Base-by-base conservation (phyloP, 495 filamentous ascomycete genomes). In the Cetradonia linearis region DNA sequence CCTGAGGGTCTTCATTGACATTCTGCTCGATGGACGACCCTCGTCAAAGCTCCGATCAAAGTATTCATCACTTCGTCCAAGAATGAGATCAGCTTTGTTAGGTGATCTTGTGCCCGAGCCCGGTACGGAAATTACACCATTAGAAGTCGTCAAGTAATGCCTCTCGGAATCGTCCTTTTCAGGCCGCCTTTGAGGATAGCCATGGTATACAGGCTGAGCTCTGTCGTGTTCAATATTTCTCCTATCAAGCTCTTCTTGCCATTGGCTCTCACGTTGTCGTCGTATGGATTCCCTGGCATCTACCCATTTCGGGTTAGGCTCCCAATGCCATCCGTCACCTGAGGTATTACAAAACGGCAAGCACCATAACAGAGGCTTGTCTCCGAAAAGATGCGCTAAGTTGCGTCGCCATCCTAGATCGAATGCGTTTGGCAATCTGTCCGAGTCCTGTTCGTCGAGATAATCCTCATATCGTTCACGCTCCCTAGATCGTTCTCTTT, bases 271-370 rank as follows among this genome's bases (percentile, higher is more conserved):
- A 18, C 87, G 74, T 62, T 83, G 78, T 5, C 71, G 55, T 2
- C 81, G 76, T 34, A 89, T 67, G 2, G 73, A 71, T 25, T 89
- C 84, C 44, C 82, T 77, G 4, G 84, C 85, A 28, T 81, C 83
- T 18, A 87, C 62, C 80, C 89, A 93, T 61, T 78, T 80, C 1
- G 74, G 71, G 60, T 83, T 95, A 1, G 90, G 80, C 67, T 95
- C 91, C 93, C 93, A 98, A 65, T 72, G 81, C 91, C 91, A 97
- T n/a, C 93, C 93, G 68, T 98, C 89, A 11, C 91, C 91, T 0
- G 80, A 85, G 0, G 89, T 92, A 58, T 84, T 95, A 70, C 83
- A 83, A 18, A 95, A 71, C 0, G 93, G 94, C n/a, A 96, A 64
- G 3, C 73, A 67, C 91, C 93, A 96, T 6, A 89, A 74, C 34